phyloP scores from a whole-genome alignment of 306 rosid genomes.

The Vachellia collinsii region DNA sequence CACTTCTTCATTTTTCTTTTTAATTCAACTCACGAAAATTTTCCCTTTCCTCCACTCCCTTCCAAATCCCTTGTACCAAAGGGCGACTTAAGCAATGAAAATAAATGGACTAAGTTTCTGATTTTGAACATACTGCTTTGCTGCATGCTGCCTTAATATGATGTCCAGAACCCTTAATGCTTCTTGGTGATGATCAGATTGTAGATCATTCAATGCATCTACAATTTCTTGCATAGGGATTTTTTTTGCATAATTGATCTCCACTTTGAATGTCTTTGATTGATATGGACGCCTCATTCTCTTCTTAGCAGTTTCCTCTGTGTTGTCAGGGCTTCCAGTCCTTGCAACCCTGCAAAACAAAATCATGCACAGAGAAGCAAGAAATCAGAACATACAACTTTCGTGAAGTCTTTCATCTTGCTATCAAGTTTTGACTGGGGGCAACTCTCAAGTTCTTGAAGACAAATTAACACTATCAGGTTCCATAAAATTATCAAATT shows the following conservation, averaged over 20 bases:
- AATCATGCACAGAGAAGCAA: background rate
- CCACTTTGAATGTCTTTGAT: slow-evolving; percentile 41
- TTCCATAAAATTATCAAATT: too few relatives aligned
- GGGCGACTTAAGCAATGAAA: background rate
- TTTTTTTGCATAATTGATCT: slow-evolving; percentile 37
- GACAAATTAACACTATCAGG: too few relatives aligned
- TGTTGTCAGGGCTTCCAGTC: slow-evolving; percentile 21
- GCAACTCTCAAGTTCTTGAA: background rate
- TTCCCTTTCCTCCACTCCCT: too few relatives aligned
- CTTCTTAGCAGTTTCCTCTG: slow-evolving; percentile 29
- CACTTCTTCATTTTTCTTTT: too few relatives aligned
- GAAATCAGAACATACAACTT: background rate
- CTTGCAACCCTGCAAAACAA: slow-evolving; percentile 28
- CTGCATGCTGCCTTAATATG: slow-evolving; percentile 51
- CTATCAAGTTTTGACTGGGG: background rate
- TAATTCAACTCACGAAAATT: too few relatives aligned
- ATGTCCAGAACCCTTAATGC: slow-evolving; percentile 47
- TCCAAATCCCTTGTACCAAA: too few relatives aligned
- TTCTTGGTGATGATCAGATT: slow-evolving; percentile 43
- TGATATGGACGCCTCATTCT: slow-evolving; percentile 37
- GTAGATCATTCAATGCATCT: slow-evolving; percentile 42
- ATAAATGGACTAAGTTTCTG: background rate
- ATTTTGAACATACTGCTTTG: slow-evolving; percentile 46
- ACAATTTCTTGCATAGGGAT: slow-evolving; percentile 48
- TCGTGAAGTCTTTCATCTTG: too few relatives aligned